Evolutionary conservation across 495 filamentous ascomycete genomes (phyloP), one percentile per base, ranked within the genome.

Genomic region (Lasiosphaeriaceae sp.): DNA sequence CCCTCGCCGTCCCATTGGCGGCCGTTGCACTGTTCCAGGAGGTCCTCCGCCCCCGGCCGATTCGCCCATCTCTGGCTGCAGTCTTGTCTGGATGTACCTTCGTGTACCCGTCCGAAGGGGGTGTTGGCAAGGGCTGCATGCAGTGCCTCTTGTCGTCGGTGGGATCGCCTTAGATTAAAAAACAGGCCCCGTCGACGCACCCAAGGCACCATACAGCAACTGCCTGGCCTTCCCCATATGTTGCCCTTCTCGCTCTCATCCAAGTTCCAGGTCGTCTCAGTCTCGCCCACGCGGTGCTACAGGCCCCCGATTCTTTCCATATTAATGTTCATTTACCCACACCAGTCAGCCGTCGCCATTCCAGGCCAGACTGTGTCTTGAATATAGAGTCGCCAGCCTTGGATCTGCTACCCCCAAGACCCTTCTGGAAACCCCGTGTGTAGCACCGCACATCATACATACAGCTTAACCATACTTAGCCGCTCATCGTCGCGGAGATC

Each of bases 321-420:
- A 73, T 74, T 72, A 69, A 74, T 56, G 50, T 56, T 67, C 54
- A 74, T 78, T 76, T 75, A 75, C 62, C 74, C 74, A 72, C 66
- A 63, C 70, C 70, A 74, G 65, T 74, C 67, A 68, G 58, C 65
- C 52, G 52, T 68, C 67, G 56, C 61, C 58, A 66, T 66, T 67
- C 64, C 68, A 65, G 70, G 55, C 60, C 61, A 71, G 58, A 59
- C 66, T 58, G 59, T 62, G 66, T 70, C 62, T 65, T 67, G 64
- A 63, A 65, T 67, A 66, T 59, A 17, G 39, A 70, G 58, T 61
- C 66, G 57, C 65, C 60, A 56, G 64, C 61, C 60, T 61, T 63
- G 52, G 61, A 72, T 70, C 65, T 50, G 56, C 62, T 50, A 48
- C 58, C 63, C 54, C 45, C 63, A 66, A 65, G 66, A 63, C 57